These are phyloP conservation scores for Grosmannia penicillata DNA, from an alignment of 2,329 filamentous ascomycete species.

Conservation along the genomic window DNA sequence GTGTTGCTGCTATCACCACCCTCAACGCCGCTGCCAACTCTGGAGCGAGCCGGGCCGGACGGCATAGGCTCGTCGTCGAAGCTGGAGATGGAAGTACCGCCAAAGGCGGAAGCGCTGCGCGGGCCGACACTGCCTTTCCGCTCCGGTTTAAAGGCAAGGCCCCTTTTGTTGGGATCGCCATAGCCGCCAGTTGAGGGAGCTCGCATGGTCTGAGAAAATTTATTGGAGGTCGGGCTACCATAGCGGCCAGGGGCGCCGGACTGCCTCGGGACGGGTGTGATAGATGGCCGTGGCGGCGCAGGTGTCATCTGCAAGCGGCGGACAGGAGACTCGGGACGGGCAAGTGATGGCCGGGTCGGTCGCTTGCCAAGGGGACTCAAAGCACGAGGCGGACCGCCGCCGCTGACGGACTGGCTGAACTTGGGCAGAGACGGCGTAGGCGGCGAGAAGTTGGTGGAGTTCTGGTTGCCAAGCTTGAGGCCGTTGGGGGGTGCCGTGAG, in stretches of 20 bases:
- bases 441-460: constrained; percentile 46
- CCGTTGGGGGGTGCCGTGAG: constrained; percentile 56
- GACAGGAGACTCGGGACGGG: constrained; percentile 75
- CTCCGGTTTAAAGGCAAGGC: constrained; percentile 23
- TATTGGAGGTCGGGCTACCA: constrained; percentile 46
- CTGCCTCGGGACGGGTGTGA: constrained; percentile 34
- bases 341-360: constrained; percentile 55
- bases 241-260: constrained; percentile 35
- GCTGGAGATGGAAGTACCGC: constrained; percentile 27
- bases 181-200: constrained; percentile 25
- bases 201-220: constrained; percentile 49
- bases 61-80: constrained; percentile 46
- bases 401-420: constrained; percentile 66
- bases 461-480: constrained; percentile 38
- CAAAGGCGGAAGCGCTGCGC: constrained; percentile 46
- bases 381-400: constrained; percentile 50
- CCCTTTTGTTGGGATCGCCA: constrained; percentile 43
- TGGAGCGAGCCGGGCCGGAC: constrained; percentile 35
- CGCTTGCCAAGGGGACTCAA: constrained; percentile 59
- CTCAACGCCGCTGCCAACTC: constrained; percentile 37
- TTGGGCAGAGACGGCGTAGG: constrained; percentile 54
- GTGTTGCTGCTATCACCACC: constrained; percentile 3
- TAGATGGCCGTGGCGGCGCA: constrained; percentile 38
- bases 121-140: constrained; percentile 36
- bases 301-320: constrained; percentile 52